A percentile compares a stretch with the other conserved stretches of the same genome.
These are phyloP conservation scores for Apiospora marii DNA, from an alignment of 2,329 filamentous ascomycete species.

Conservation along the genomic window DNA sequence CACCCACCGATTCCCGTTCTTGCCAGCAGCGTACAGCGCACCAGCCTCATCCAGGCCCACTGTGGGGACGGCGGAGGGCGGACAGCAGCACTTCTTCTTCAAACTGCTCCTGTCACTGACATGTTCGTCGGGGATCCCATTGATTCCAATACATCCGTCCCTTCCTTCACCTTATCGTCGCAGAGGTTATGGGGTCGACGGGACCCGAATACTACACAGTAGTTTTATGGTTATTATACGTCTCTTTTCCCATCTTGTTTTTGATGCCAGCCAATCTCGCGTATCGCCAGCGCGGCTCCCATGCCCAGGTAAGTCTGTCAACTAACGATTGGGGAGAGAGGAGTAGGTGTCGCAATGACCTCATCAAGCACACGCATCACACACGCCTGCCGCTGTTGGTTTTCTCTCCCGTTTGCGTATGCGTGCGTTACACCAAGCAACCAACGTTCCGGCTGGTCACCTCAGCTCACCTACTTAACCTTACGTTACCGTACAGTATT, in stretches of 20 bases:
- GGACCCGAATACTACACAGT: constrained; percentile 5
- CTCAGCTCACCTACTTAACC: neutral
- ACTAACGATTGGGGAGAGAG: neutral
- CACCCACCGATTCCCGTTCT: constrained; percentile 12
- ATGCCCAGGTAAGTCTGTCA: neutral
- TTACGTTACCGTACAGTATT: constrained; percentile 12
- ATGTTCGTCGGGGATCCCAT: neutral
- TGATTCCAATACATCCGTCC: constrained; percentile 7
- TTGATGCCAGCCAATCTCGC: neutral
- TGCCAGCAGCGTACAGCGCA: neutral
- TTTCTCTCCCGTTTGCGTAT: neutral
- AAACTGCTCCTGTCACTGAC: constrained; percentile 6
- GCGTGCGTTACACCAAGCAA: constrained; percentile 11
- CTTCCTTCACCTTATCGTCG: neutral
- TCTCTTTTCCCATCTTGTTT: neutral
- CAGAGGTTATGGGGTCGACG: neutral
- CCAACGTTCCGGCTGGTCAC: neutral
- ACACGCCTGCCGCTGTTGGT: neutral
- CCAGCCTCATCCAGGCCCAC: constrained; percentile 1
- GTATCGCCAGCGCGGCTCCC: neutral
- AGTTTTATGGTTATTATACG: neutral
- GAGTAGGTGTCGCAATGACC: neutral
- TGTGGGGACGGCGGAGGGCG: neutral
- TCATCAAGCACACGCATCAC: neutral
- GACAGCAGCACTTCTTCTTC: neutral